phyloP scores from a whole-genome alignment of 768 basidiomycete genomes.

The Ramaria rubella region DNA sequence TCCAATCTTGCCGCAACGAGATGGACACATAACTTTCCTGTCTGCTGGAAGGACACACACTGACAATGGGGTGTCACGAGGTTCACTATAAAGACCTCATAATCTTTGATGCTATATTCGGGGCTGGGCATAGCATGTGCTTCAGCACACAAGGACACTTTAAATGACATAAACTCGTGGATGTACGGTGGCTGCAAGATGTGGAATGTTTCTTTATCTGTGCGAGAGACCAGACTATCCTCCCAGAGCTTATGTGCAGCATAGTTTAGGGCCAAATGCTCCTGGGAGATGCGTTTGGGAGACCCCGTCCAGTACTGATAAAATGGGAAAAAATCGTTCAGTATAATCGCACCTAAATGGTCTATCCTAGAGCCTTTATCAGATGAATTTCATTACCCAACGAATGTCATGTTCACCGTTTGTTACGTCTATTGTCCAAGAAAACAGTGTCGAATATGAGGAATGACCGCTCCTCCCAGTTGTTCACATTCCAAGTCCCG shows the following conservation, averaged over 20 bases:
- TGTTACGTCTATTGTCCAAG: constrained; percentile 13
- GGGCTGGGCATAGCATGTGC: background rate
- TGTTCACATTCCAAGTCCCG: constrained; percentile 15
- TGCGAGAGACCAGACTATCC: background rate
- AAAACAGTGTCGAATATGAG: constrained; percentile 16
- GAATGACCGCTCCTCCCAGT: constrained; percentile 16
- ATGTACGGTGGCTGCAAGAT: background rate
- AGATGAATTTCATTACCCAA: background rate
- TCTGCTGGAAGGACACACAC: background rate
- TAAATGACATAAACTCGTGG: background rate
- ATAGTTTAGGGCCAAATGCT: background rate
- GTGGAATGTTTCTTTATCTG: background rate
- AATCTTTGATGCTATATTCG: background rate
- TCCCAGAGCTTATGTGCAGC: background rate
- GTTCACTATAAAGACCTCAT: background rate
- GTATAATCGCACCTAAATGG: background rate
- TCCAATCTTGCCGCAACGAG: background rate
- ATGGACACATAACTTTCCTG: background rate
- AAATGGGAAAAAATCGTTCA: background rate
- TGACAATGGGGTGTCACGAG: background rate
- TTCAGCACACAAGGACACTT: background rate
- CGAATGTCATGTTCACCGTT: constrained; percentile 3
- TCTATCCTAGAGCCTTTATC: background rate
- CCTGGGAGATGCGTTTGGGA: background rate
- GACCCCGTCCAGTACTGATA: background rate